These are phyloP conservation scores for Rhinocladiella similis DNA, from an alignment of 2,329 filamentous ascomycete genomes.

Conservation along the genomic window DNA sequence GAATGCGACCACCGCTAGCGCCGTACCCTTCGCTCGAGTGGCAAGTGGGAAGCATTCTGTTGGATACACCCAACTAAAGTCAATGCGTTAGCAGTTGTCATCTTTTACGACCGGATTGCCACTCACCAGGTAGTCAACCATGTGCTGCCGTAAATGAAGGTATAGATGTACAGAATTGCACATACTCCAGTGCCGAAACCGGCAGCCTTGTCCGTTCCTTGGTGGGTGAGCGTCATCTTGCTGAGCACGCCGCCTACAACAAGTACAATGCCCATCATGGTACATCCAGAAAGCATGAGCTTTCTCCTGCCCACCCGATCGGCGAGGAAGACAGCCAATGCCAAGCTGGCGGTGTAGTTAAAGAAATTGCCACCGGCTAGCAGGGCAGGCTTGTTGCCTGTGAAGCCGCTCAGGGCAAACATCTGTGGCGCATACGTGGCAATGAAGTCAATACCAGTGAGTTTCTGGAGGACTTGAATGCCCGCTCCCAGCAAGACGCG, in stretches of 20 bases:
- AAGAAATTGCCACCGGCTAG: conserved; percentile 31
- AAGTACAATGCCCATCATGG: conserved; percentile 40
- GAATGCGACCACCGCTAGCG: conserved; percentile 32
- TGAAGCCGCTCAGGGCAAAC: conserved; percentile 28
- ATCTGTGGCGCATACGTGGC: conserved; percentile 30
- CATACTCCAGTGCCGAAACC: conserved; percentile 28
- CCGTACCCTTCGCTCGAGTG: conserved; percentile 28
- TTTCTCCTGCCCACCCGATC: conserved; percentile 40
- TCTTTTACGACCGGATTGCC: neutral
- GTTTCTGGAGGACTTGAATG: conserved; percentile 30
- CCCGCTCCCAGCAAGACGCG: conserved; percentile 27
- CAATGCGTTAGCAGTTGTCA: neutral
- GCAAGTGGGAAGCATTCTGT: conserved; percentile 30
- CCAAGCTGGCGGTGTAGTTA: conserved; percentile 26
- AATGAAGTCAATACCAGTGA: conserved; percentile 31
- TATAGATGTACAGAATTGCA: conserved; percentile 30
- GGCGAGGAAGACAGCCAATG: conserved; percentile 40
- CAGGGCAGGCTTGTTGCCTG: conserved; percentile 26
- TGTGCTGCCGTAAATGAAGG: conserved; percentile 30
- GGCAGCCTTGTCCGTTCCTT: conserved; percentile 9
- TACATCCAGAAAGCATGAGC: conserved; percentile 44
- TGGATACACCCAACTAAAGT: conserved; percentile 29
- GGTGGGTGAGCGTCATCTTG: neutral
- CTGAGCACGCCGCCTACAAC: conserved; percentile 39
- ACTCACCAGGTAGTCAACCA: conserved; percentile 32